A percentile compares a stretch with the other conserved stretches of the same genome.
Evolutionary conservation across 2,329 filamentous ascomycete species (phyloP).

Genomic region (Emmonsiellopsis sp.): DNA sequence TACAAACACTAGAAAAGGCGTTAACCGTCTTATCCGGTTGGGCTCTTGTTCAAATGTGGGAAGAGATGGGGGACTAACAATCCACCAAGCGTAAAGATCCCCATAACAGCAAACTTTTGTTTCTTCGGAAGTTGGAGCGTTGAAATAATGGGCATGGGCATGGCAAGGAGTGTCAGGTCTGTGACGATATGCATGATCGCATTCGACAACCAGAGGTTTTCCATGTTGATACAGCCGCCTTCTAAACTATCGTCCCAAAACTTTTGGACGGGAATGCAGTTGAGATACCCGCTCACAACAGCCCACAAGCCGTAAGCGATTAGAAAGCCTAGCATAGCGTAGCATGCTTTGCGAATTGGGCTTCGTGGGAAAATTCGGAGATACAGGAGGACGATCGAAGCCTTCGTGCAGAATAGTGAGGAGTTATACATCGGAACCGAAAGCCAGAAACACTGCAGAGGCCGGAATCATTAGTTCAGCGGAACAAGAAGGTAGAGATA

Average conservation of each 20-base stretch:
- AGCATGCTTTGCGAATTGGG: conserved; percentile 24
- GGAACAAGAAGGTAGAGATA: background rate
- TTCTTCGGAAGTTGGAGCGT: conserved; percentile 28
- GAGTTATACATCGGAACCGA: conserved; percentile 25
- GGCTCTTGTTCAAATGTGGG: background rate
- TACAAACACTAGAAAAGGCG: conserved; percentile 25
- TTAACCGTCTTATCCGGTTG: conserved; percentile 2
- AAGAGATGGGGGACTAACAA: conserved; percentile 24
- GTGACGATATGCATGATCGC: conserved; percentile 34
- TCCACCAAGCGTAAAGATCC: conserved; percentile 33
- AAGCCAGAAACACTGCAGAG: conserved; percentile 22
- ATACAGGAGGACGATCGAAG: conserved; percentile 28
- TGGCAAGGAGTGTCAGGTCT: conserved; percentile 33
- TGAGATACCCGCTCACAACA: conserved; percentile 22
- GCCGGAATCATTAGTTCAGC: background rate
- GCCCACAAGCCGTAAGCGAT: conserved; percentile 23
- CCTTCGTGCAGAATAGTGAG: conserved; percentile 24
- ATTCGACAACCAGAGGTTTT: conserved; percentile 35
- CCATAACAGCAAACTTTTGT: conserved; percentile 31
- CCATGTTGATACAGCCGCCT: conserved; percentile 29
- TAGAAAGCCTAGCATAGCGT: conserved; percentile 24
- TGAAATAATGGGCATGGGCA: conserved; percentile 36
- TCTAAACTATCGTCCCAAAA: conserved; percentile 19
- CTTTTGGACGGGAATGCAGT: conserved; percentile 20
- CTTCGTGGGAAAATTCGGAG: conserved; percentile 24